Percentiles rank a stretch among this genome's conserved stretches.
Evolutionary conservation across 2,329 filamentous ascomycete genomes (phyloP).

Genomic region (Reticulascus tulasneorum): DNA sequence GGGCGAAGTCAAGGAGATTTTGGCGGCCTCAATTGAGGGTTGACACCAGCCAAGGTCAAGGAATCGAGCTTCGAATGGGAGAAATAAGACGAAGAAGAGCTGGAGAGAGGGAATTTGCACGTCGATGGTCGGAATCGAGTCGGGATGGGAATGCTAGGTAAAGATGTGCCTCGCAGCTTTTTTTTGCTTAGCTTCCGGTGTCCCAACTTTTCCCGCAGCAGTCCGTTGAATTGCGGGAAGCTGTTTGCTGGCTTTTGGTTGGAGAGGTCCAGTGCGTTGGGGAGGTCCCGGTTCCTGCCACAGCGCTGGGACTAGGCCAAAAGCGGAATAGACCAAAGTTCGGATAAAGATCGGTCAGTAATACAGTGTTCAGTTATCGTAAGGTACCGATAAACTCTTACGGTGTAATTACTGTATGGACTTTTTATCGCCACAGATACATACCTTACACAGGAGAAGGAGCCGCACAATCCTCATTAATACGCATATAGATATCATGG

Average conservation of each 20-base stretch:
- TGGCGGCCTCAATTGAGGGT: slow-evolving; percentile 7
- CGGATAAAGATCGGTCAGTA: no score
- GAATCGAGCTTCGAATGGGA: slow-evolving; percentile 10
- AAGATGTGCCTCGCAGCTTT: no score
- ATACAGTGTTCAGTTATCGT: no score
- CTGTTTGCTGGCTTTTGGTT: no score
- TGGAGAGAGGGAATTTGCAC: slow-evolving; percentile 18
- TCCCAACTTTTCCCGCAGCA: slow-evolving; percentile 11
- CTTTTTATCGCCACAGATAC: no score
- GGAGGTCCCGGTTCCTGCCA: slow-evolving; percentile 12
- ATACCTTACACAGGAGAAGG: no score
- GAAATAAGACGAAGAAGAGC: slow-evolving; percentile 11
- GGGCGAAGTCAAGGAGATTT: neutral
- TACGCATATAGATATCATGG: no score
- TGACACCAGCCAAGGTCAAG: slow-evolving; percentile 13
- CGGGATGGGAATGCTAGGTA: no score
- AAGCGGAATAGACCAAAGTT: slow-evolving; percentile 1
- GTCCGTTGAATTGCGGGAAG: slow-evolving; percentile 18
- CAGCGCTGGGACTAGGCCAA: slow-evolving; percentile 1
- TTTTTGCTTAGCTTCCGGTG: slow-evolving; percentile 15
- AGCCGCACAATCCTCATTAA: no score
- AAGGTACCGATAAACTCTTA: no score
- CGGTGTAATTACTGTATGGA: no score
- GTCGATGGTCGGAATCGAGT: no score
- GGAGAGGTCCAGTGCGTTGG: slow-evolving; percentile 15